Percentiles rank a stretch among this genome's conserved stretches.
These are phyloP conservation scores for Moniliella sp. DNA, from an alignment of 1,284 basidiomycete genomes.

Conservation along the genomic window DNA sequence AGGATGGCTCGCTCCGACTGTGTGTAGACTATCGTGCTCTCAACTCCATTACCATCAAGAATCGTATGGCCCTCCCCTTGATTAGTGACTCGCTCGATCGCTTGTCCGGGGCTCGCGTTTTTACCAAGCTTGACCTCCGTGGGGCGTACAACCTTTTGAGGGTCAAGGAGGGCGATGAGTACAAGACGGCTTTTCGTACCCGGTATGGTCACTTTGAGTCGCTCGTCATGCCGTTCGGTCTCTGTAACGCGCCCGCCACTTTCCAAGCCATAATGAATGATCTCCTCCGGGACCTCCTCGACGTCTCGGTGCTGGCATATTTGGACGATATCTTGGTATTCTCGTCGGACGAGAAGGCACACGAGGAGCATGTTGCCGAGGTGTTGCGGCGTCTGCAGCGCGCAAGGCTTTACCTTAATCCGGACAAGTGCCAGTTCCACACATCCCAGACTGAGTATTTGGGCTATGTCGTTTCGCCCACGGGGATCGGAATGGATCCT, in stretches of 20 bases:
- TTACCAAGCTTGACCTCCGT: slow-evolving; percentile 34
- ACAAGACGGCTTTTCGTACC: slow-evolving; percentile 21
- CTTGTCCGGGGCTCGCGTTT: slow-evolving; percentile 24
- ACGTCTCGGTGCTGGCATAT: neutral
- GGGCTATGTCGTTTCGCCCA: slow-evolving; percentile 33
- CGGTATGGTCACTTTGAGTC: slow-evolving; percentile 3
- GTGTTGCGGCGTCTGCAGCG: neutral
- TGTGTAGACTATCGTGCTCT: slow-evolving; percentile 38
- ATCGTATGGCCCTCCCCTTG: slow-evolving; percentile 33
- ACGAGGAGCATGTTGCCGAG: slow-evolving; percentile 1
- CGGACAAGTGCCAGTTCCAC: slow-evolving; percentile 3
- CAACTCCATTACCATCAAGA: slow-evolving; percentile 36
- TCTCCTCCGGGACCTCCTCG: slow-evolving; percentile 1
- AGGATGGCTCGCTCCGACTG: slow-evolving; percentile 29
- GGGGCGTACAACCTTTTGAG: slow-evolving; percentile 33
- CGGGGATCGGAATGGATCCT: slow-evolving; percentile 35
- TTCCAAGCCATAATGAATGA: neutral
- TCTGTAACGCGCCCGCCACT: neutral
- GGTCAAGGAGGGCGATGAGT: slow-evolving; percentile 33
- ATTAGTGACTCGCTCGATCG: slow-evolving; percentile 35
- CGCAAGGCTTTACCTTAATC: slow-evolving; percentile 1
- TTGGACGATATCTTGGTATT: slow-evolving; percentile 1
- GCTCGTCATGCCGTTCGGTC: slow-evolving; percentile 3
- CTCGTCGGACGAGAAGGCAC: slow-evolving; percentile 1
- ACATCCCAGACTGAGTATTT: slow-evolving; percentile 33